phyloP scores from a whole-genome alignment of 2,329 filamentous ascomycete genomes.

The Fusarium secorum region DNA sequence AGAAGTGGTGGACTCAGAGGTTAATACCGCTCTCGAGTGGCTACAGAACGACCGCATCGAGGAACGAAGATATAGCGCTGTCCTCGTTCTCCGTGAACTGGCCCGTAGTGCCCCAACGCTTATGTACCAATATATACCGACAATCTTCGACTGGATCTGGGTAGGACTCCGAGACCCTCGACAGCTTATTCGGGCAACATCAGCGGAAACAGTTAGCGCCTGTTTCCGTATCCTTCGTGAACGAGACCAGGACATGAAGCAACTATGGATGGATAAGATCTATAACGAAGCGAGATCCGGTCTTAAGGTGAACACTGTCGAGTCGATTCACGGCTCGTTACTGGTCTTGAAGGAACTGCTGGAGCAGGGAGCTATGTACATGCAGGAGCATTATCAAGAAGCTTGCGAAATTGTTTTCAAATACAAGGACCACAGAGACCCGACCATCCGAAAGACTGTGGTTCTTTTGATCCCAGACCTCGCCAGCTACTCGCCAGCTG shows the following conservation, averaged over 20 bases:
- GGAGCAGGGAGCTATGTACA: slow-evolving; percentile 97
- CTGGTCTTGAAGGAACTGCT: slow-evolving; percentile 92
- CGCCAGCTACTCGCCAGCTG: slow-evolving; percentile 88
- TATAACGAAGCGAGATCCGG: slow-evolving; percentile 85
- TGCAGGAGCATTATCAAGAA: slow-evolving; percentile 93
- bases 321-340: slow-evolving; percentile 92
- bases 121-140: slow-evolving; percentile 94
- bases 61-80: slow-evolving; percentile 90
- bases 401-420: slow-evolving; percentile 92
- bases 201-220: slow-evolving; percentile 90
- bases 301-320: slow-evolving; percentile 80
- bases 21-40: slow-evolving; percentile 96
- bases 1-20: slow-evolving; percentile 94
- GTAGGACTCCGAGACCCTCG: slow-evolving; percentile 89
- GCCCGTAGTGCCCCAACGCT: slow-evolving; percentile 92
- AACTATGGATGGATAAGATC: slow-evolving; percentile 88
- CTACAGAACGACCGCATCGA: slow-evolving; percentile 94
- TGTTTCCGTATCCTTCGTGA: slow-evolving; percentile 97
- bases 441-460: slow-evolving; percentile 86
- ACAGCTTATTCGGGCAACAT: slow-evolving; percentile 89
- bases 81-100: slow-evolving; percentile 88
- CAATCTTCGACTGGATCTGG: slow-evolving; percentile 97
- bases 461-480: slow-evolving; percentile 91
- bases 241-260: slow-evolving; percentile 86
- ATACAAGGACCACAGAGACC: slow-evolving; percentile 91